Conservation (phyloP, 768 basidiomycete genomes). For the Boletus coccyginus region DNA sequence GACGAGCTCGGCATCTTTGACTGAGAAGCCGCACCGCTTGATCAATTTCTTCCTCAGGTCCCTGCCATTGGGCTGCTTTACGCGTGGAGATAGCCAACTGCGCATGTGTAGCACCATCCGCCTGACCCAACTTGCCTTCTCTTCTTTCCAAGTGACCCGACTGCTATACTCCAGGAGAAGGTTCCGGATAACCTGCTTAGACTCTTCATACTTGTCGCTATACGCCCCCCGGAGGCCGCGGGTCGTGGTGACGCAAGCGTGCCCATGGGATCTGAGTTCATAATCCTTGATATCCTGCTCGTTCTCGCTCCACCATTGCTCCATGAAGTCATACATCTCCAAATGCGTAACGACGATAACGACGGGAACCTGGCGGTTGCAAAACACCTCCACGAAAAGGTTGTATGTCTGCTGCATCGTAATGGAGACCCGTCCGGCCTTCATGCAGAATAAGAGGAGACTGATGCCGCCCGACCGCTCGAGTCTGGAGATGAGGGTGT, state of each 20-base stretch:
- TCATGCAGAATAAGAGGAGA: slow-evolving; percentile 32
- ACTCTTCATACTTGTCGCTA: slow-evolving; percentile 33
- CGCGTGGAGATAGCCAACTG: slow-evolving; percentile 17
- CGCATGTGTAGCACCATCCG: slow-evolving; percentile 27
- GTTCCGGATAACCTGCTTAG: slow-evolving; percentile 23
- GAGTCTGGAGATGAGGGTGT: slow-evolving; percentile 34
- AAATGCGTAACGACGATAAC: slow-evolving; percentile 36
- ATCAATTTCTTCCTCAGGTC: slow-evolving; percentile 21
- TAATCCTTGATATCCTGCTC: slow-evolving; percentile 30
- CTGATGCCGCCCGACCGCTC: slow-evolving; percentile 24
- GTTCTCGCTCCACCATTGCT: slow-evolving; percentile 41
- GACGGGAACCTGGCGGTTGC: slow-evolving; percentile 31
- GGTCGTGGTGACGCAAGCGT: slow-evolving; percentile 40
- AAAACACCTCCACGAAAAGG: slow-evolving; percentile 40
- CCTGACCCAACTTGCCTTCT: slow-evolving; percentile 25
- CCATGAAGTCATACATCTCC: slow-evolving; percentile 32
- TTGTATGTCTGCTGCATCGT: slow-evolving; percentile 28
- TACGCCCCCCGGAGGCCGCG: slow-evolving; percentile 21
- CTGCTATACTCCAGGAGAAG: slow-evolving; percentile 19
- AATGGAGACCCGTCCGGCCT: slow-evolving; percentile 24
- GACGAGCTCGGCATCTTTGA: slow-evolving; percentile 18
- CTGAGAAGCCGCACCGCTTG: slow-evolving; percentile 22
- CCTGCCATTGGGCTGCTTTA: slow-evolving; percentile 7
- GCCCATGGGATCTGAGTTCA: slow-evolving; percentile 34
- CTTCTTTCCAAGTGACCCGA: slow-evolving; percentile 22